A percentile compares a stretch with the other conserved stretches of the same genome.
Conservation (phyloP, 805 yeast species). For the Candida chauliodis region DNA sequence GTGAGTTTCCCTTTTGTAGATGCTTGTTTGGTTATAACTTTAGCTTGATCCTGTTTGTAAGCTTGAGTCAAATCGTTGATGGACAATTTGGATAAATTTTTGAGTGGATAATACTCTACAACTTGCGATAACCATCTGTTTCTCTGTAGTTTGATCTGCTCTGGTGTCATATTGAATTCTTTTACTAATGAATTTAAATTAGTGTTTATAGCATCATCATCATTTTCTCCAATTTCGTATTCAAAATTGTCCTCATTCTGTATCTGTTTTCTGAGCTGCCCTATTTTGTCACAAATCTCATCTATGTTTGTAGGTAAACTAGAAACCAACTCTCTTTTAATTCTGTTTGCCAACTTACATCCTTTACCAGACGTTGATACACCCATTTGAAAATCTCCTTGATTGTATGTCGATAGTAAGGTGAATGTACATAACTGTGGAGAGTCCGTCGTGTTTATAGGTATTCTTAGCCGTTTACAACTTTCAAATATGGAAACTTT, state of each 20-base stretch:
- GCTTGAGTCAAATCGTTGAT: slow-evolving; percentile 53
- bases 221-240: slow-evolving; percentile 48
- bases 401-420: slow-evolving; percentile 62
- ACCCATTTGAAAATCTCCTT: slow-evolving; percentile 77
- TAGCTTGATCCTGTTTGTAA: slow-evolving; percentile 22
- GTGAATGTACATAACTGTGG: slow-evolving; percentile 74
- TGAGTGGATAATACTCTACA: slow-evolving; percentile 85
- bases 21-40: slow-evolving; percentile 8
- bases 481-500: slow-evolving; percentile 42
- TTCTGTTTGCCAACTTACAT: slow-evolving; percentile 76
- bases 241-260: slow-evolving; percentile 47
- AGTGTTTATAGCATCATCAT: slow-evolving; percentile 67
- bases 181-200: slow-evolving; percentile 59
- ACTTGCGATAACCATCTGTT: slow-evolving; percentile 85
- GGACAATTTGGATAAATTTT: slow-evolving; percentile 55
- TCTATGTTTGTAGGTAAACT: slow-evolving; percentile 69
- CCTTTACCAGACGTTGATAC: slow-evolving; percentile 87
- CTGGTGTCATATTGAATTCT: slow-evolving; percentile 54
- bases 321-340: slow-evolving; percentile 68
- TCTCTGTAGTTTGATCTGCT: slow-evolving; percentile 53
- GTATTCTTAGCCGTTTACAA: slow-evolving; percentile 68
- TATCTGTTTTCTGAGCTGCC: slow-evolving; percentile 56
- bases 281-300: slow-evolving; percentile 64
- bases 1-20: slow-evolving; percentile 53
- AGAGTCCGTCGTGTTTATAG: slow-evolving; percentile 75